phyloP scores from a whole-genome alignment of 2,329 filamentous ascomycete species.

The Gaeumannomyces tritici region DNA sequence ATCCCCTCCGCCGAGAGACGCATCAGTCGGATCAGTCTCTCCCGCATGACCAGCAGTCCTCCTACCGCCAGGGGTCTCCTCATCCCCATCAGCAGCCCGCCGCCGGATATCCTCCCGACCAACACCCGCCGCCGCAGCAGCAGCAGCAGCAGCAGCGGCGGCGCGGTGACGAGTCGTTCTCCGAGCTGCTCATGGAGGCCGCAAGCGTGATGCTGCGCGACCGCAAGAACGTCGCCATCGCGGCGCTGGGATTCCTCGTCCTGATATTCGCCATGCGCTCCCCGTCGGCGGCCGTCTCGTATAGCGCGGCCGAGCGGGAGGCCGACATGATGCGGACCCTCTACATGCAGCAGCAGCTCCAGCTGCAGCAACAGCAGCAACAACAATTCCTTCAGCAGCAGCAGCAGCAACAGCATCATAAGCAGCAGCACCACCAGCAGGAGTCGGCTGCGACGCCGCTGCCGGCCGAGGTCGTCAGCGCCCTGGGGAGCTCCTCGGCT shows the following conservation, averaged over 20 bases:
- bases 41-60: background rate
- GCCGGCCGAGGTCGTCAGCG: background rate
- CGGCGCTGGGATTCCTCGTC: slow-evolving; percentile 42
- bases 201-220: slow-evolving; percentile 45
- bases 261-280: slow-evolving; percentile 35
- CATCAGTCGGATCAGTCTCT: background rate
- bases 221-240: slow-evolving; percentile 49
- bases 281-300: background rate
- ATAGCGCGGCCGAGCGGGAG: slow-evolving; percentile 1
- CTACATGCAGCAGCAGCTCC: slow-evolving; percentile 5
- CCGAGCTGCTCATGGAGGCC: slow-evolving; percentile 44
- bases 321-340: slow-evolving; percentile 2
- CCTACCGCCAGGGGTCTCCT: background rate
- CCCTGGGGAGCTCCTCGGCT: background rate
- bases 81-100: background rate
- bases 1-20: background rate
- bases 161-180: slow-evolving; percentile 33
- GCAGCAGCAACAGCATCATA: slow-evolving; percentile 4
- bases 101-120: background rate
- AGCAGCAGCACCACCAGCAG: slow-evolving; percentile 7
- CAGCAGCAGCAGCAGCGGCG: slow-evolving; percentile 1
- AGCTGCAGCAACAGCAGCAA: slow-evolving; percentile 9
- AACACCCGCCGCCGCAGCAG: background rate
- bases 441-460: slow-evolving; percentile 3
- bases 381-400: slow-evolving; percentile 8